phyloP scores from a whole-genome alignment of 2,329 filamentous ascomycete species.

The Curvularia sp. region DNA sequence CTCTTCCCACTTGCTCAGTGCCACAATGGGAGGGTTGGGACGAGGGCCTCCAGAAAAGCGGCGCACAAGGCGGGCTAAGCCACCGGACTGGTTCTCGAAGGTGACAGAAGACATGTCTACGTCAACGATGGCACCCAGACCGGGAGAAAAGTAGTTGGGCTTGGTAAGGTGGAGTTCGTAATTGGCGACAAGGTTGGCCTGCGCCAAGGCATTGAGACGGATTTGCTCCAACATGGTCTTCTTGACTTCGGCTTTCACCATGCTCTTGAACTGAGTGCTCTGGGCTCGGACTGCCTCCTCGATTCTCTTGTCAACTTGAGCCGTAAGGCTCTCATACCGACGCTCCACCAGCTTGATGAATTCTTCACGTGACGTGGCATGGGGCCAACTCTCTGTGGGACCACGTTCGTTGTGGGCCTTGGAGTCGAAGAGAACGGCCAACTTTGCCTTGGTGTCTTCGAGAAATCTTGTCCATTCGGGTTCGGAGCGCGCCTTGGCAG shows the following conservation, averaged over 20 bases:
- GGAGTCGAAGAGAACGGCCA: constrained; percentile 37
- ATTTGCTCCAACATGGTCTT: constrained; percentile 43
- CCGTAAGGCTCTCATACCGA: constrained; percentile 30
- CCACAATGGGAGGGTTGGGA: constrained; percentile 58
- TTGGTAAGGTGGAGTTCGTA: constrained; percentile 43
- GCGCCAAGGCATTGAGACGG: constrained; percentile 41
- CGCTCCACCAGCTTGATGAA: constrained; percentile 52
- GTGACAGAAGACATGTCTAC: constrained; percentile 64
- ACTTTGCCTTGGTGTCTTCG: constrained; percentile 57
- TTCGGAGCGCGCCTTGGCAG: constrained; percentile 59
- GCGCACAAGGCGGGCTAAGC: constrained; percentile 10
- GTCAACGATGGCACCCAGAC: constrained; percentile 71
- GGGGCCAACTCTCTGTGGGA: constrained; percentile 14
- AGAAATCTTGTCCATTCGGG: constrained; percentile 60
- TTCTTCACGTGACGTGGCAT: constrained; percentile 56
- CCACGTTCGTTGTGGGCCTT: constrained; percentile 10
- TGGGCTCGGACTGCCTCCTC: constrained; percentile 26
- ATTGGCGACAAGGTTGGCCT: constrained; percentile 42
- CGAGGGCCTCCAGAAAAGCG: constrained; percentile 26
- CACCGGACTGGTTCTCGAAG: constrained; percentile 28
- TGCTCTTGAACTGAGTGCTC: constrained; percentile 25
- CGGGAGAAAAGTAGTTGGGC: constrained; percentile 76
- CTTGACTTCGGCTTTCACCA: constrained; percentile 34
- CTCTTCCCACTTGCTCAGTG: constrained; percentile 75
- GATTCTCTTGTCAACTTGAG: constrained; percentile 36